Percentiles rank a stretch among this genome's conserved stretches.
phyloP scores from a whole-genome alignment of 1,284 basidiomycete species.

The Rhodotorula sp. region DNA sequence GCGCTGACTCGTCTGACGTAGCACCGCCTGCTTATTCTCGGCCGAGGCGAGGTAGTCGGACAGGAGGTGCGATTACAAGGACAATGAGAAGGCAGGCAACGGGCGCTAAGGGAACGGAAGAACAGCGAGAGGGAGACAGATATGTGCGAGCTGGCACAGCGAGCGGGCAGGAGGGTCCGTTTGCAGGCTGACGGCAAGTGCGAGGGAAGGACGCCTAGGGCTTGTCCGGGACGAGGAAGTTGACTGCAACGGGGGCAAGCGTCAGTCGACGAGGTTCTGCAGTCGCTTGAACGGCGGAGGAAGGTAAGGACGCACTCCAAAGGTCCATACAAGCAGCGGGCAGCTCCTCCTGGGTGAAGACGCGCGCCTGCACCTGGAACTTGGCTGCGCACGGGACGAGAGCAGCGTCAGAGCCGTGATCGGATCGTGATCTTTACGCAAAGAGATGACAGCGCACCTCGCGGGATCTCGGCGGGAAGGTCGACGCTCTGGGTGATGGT shows the following conservation, averaged over 20 bases:
- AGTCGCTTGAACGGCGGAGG: not conserved
- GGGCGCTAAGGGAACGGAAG: too few relatives aligned
- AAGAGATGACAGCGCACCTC: conserved; percentile 59
- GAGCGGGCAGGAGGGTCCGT: not conserved
- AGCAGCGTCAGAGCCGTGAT: conserved; percentile 1
- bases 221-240: conserved; percentile 52
- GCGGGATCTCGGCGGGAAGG: conserved; percentile 84
- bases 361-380: conserved; percentile 73
- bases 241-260: conserved; percentile 55
- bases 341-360: conserved; percentile 73
- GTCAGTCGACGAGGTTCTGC: not conserved
- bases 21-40: too few relatives aligned
- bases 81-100: too few relatives aligned
- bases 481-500: conserved; percentile 73
- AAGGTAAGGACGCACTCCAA: conserved; percentile 28
- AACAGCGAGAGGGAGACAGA: too few relatives aligned
- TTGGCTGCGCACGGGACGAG: conserved; percentile 63
- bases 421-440: not conserved
- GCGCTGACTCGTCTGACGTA: too few relatives aligned
- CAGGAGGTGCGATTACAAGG: too few relatives aligned
- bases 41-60: too few relatives aligned
- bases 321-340: conserved; percentile 80
- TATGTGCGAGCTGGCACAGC: not conserved
- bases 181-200: not conserved
- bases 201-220: conserved; percentile 7